These are phyloP conservation scores for Clonostachys solani DNA, from an alignment of 2,329 filamentous ascomycete species.

Conservation along the genomic window DNA sequence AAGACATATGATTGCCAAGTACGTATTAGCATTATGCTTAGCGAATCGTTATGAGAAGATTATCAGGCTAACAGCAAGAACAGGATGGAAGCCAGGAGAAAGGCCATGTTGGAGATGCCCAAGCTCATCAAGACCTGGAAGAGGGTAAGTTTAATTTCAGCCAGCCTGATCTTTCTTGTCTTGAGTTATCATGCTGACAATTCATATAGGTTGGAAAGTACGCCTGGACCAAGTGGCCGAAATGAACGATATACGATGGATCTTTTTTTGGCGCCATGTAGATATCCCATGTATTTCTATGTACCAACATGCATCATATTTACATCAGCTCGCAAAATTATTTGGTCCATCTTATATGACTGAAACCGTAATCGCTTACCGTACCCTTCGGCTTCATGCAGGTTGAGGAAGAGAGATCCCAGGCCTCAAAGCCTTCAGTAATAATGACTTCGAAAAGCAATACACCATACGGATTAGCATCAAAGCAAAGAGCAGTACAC, in stretches of 20 bases:
- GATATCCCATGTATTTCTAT: constrained; percentile 19
- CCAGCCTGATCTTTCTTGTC: no score
- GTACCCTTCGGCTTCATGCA: no score
- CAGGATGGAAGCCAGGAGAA: constrained; percentile 81
- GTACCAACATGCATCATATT: constrained; percentile 1
- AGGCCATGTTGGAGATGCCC: constrained; percentile 94
- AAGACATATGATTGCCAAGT: constrained; percentile 73
- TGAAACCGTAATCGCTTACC: no score
- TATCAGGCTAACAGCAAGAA: constrained; percentile 19
- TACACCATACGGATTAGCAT: no score
- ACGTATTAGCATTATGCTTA: constrained; percentile 25
- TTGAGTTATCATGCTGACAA: constrained; percentile 22
- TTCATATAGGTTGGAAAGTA: constrained; percentile 43
- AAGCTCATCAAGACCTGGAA: constrained; percentile 91
- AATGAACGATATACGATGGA: constrained; percentile 28
- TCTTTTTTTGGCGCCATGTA: constrained; percentile 15
- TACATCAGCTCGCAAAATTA: no score
- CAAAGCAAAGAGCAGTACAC: no score
- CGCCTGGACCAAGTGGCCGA: constrained; percentile 55
- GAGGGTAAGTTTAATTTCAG: constrained; percentile 60
- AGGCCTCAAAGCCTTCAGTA: no score
- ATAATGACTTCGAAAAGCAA: no score
- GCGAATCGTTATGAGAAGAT: neutral
- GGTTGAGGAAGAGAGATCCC: no score
- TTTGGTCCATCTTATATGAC: no score